A percentile compares a stretch with the other conserved stretches of the same genome.
Evolutionary conservation across 768 basidiomycete species (phyloP).

Genomic region (Termitomyces sp.): DNA sequence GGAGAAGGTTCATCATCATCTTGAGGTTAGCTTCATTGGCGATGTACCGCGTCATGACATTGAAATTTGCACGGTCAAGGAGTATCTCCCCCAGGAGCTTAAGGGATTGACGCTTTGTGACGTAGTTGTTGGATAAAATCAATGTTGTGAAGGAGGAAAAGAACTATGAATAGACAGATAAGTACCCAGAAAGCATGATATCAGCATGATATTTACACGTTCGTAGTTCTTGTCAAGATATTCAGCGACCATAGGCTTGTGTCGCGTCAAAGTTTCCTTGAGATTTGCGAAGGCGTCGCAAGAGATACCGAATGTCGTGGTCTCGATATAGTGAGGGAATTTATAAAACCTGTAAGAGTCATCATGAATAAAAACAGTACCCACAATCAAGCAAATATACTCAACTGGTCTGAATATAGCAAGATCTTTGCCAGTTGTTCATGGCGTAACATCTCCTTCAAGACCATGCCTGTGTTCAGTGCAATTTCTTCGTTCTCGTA

Average conservation of each 20-base stretch:
- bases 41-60: conserved; percentile 97
- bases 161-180: conserved; percentile 53
- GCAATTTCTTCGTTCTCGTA: conserved; percentile 97
- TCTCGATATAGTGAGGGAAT: conserved; percentile 95
- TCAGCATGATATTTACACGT: conserved; percentile 51
- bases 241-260: conserved; percentile 97
- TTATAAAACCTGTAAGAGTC: conserved; percentile 75
- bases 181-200: background rate
- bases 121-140: conserved; percentile 92
- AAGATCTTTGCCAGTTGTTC: conserved; percentile 89
- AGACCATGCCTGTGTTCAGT: conserved; percentile 96
- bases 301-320: conserved; percentile 96
- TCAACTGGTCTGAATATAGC: conserved; percentile 88
- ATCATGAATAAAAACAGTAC: background rate
- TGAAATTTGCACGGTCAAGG: conserved; percentile 96
- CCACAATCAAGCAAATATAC: conserved; percentile 26
- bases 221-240: conserved; percentile 98
- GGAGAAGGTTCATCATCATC: conserved; percentile 99
- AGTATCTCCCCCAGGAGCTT: conserved; percentile 98
- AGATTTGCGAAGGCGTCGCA: conserved; percentile 97
- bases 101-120: conserved; percentile 98
- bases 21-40: conserved; percentile 93
- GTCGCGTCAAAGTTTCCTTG: conserved; percentile 95
- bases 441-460: conserved; percentile 94
- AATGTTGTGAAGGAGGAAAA: conserved; percentile 93